These are phyloP conservation scores for Nigrospora sphaerica DNA, from an alignment of 2,329 filamentous ascomycete genomes.

Conservation along the genomic window DNA sequence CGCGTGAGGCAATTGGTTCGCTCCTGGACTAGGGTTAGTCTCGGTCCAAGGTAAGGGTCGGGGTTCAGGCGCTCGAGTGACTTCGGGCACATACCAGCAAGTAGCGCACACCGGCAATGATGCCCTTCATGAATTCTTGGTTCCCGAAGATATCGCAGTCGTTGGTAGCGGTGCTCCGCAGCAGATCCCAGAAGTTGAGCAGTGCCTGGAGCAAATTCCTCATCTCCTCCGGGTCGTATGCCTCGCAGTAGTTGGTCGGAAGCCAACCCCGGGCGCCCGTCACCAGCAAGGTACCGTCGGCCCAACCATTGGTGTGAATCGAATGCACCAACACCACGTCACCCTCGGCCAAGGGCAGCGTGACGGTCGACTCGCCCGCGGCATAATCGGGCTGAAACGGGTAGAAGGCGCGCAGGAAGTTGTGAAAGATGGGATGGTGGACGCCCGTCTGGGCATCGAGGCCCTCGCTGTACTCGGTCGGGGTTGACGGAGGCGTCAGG, in stretches of 20 bases:
- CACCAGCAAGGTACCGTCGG: slow-evolving; percentile 82
- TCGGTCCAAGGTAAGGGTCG: slow-evolving; percentile 4
- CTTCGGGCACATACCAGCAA: slow-evolving; percentile 60
- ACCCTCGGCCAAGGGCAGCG: slow-evolving; percentile 79
- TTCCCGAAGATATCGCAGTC: slow-evolving; percentile 76
- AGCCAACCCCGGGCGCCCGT: slow-evolving; percentile 90
- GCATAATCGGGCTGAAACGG: slow-evolving; percentile 77
- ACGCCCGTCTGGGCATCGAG: slow-evolving; percentile 33
- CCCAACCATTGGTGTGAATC: slow-evolving; percentile 97
- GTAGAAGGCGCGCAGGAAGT: slow-evolving; percentile 91
- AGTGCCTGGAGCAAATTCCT: slow-evolving; percentile 77
- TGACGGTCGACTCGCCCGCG: slow-evolving; percentile 78
- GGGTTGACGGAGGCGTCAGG: slow-evolving; percentile 73
- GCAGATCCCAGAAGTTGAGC: slow-evolving; percentile 86
- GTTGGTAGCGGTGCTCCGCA: slow-evolving; percentile 69
- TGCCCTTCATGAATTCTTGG: slow-evolving; percentile 88
- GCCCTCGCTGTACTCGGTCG: slow-evolving; percentile 59
- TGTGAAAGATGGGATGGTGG: slow-evolving; percentile 70
- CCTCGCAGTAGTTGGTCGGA: slow-evolving; percentile 95
- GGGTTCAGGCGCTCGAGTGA: not conserved
- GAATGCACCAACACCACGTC: slow-evolving; percentile 93
- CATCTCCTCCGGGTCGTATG: slow-evolving; percentile 86
- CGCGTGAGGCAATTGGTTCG: slow-evolving; percentile 80
- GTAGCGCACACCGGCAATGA: slow-evolving; percentile 88
- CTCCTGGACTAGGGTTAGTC: slow-evolving; percentile 51